Evolutionary conservation across 1,139 yeast genomes (phyloP).

Genomic region (Candida albicans): DNA sequence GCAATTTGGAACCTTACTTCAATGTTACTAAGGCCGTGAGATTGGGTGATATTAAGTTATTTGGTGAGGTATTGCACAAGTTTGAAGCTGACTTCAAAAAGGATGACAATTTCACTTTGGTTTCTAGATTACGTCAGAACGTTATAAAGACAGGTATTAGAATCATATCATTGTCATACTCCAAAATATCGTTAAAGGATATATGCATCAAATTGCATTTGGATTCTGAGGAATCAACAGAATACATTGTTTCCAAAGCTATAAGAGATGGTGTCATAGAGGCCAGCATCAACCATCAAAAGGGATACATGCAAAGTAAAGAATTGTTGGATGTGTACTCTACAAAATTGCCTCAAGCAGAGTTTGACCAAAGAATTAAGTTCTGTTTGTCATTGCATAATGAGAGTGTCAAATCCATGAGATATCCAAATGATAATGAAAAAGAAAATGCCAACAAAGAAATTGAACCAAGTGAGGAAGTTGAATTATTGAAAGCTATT

Average conservation of each 20-base stretch:
- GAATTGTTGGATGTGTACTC: constrained; percentile 87
- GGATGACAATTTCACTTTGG: constrained; percentile 84
- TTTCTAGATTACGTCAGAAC: constrained; percentile 88
- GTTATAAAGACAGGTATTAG: constrained; percentile 98
- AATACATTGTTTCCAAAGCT: constrained; percentile 94
- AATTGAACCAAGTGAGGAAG: constrained; percentile 39
- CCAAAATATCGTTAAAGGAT: constrained; percentile 87
- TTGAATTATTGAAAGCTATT: constrained; percentile 47
- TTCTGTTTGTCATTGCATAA: constrained; percentile 90
- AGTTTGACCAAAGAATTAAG: constrained; percentile 89
- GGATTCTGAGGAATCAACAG: constrained; percentile 94
- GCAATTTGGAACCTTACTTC: constrained; percentile 70
- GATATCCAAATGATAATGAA: constrained; percentile 64
- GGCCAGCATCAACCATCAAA: constrained; percentile 87
- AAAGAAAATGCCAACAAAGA: constrained; percentile 32
- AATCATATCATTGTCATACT: constrained; percentile 87
- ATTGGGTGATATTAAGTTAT: constrained; percentile 82
- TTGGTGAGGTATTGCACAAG: constrained; percentile 69
- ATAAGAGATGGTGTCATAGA: constrained; percentile 97
- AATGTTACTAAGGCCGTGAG: constrained; percentile 90
- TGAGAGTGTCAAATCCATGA: constrained; percentile 93
- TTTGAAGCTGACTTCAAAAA: constrained; percentile 62
- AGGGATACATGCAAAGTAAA: constrained; percentile 88
- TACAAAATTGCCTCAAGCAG: constrained; percentile 80
- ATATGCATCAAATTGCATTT: constrained; percentile 85